A percentile compares a stretch with the other conserved stretches of the same genome.
Evolutionary conservation across 495 filamentous ascomycete genomes (phyloP).

Genomic region (Viridothelium virens): DNA sequence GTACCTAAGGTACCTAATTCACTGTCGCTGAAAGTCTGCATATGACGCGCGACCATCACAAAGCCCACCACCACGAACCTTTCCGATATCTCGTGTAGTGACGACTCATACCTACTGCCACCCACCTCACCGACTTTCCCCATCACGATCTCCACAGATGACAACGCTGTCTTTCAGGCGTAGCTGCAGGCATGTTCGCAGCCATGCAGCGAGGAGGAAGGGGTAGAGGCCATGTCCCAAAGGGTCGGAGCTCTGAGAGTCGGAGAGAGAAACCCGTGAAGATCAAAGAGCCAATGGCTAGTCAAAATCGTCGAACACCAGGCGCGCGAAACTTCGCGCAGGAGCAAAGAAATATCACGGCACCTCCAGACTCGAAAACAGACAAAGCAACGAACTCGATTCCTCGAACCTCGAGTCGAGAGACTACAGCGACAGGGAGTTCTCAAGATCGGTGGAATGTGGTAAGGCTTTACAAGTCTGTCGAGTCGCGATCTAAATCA

Average conservation of each 20-base stretch:
- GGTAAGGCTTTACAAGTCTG: slow-evolving; percentile 16
- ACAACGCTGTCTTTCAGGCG: neutral
- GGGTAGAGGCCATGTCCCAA: slow-evolving; percentile 5
- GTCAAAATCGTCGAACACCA: neutral
- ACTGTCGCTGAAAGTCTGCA: no score
- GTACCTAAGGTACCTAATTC: neutral
- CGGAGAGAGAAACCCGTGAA: neutral
- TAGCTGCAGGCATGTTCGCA: slow-evolving; percentile 11
- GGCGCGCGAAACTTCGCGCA: no score
- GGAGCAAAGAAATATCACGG: no score
- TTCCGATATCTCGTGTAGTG: neutral
- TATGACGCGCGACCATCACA: neutral
- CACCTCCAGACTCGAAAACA: neutral
- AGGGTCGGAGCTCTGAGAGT: neutral
- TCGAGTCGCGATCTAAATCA: neutral
- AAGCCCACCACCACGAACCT: neutral
- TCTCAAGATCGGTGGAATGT: slow-evolving; percentile 20
- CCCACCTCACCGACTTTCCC: neutral
- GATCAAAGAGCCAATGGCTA: neutral
- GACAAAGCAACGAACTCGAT: neutral
- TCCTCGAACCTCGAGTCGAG: slow-evolving; percentile 5
- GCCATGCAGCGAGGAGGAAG: slow-evolving; percentile 14
- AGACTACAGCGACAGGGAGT: slow-evolving; percentile 10
- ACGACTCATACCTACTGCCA: no score
- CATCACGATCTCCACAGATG: neutral